Evolutionary conservation across 2,329 filamentous ascomycete genomes (phyloP).

Genomic region (Trichoderma harzianum): DNA sequence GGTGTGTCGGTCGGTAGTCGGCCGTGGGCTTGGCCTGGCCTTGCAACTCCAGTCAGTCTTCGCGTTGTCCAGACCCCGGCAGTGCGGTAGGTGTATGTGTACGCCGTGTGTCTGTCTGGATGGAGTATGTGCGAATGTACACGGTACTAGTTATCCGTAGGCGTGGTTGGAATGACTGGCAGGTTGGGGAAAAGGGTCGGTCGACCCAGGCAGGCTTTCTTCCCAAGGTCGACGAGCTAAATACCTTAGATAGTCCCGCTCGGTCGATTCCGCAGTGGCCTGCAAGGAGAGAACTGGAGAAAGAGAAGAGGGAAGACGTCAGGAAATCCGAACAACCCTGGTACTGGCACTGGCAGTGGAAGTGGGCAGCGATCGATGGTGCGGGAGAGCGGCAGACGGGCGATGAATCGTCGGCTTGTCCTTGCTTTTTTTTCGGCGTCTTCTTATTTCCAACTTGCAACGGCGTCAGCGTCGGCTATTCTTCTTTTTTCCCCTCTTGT

Average conservation of each 20-base stretch:
- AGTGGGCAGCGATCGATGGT: constrained; percentile 4
- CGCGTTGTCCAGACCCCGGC: constrained; percentile 12
- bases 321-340: neutral
- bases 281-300: neutral
- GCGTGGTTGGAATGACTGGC: neutral
- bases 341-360: neutral
- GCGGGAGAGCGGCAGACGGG: constrained; percentile 6
- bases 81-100: constrained; percentile 6
- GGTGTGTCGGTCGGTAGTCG: constrained; percentile 17
- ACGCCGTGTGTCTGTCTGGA: neutral
- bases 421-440: neutral
- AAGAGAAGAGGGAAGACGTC: neutral
- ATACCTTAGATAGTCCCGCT: constrained; percentile 1
- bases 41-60: neutral
- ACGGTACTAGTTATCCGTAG: neutral
- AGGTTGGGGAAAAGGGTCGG: neutral
- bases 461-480: neutral
- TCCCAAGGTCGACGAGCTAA: constrained; percentile 3
- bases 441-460: neutral
- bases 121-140: neutral
- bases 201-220: neutral
- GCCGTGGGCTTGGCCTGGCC: neutral
- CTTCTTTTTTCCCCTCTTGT: neutral
- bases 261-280: constrained; percentile 9
- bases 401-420: neutral